These are phyloP conservation scores for Fraxinus baroniana DNA, from an alignment of 305 asterid species.

Conservation along the genomic window DNA sequence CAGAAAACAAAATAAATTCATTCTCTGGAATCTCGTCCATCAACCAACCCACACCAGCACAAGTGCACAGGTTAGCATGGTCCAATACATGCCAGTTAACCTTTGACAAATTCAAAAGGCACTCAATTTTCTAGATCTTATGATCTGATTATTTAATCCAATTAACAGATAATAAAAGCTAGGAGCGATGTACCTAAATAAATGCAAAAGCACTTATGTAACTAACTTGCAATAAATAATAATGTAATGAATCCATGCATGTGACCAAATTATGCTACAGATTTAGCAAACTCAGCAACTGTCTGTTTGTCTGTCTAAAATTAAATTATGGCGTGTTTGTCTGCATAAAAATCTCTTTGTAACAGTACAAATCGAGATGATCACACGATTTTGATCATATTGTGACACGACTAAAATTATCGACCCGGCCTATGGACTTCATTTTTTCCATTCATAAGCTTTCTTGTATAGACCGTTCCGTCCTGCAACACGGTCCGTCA, in stretches of 20 bases:
- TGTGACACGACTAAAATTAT: background rate
- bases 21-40: background rate
- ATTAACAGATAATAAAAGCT: background rate
- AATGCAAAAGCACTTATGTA: background rate
- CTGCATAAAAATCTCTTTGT: background rate
- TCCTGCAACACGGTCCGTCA: background rate
- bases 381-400: background rate
- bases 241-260: constrained; percentile 2
- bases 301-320: background rate
- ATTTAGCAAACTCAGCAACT: background rate
- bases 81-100: background rate
- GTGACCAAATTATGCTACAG: constrained; percentile 18
- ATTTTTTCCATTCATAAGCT: background rate
- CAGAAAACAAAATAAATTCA: background rate
- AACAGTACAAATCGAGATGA: background rate
- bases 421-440: background rate
- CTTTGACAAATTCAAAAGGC: background rate
- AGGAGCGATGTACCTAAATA: background rate
- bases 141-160: background rate
- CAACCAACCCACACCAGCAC: background rate
- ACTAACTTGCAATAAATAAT: background rate
- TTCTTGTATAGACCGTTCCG: background rate
- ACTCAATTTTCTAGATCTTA: background rate
- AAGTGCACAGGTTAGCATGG: background rate
- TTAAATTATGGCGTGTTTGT: background rate